These are phyloP conservation scores for Sporothrix humicola DNA, from an alignment of 2,329 filamentous ascomycete genomes.

Conservation along the genomic window DNA sequence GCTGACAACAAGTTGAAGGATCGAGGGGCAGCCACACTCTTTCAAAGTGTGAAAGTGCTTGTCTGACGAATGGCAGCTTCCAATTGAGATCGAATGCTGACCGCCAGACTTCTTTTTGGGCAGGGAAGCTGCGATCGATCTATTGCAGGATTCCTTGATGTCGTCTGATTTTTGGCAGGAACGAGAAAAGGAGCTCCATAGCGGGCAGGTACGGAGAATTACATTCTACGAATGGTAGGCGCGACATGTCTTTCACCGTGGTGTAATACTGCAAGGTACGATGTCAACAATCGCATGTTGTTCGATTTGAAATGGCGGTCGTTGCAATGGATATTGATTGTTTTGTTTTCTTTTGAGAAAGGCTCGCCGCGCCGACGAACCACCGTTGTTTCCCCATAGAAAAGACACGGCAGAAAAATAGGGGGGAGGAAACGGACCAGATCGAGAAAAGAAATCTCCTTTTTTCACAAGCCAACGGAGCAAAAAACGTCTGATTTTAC, in stretches of 20 bases:
- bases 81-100: neutral
- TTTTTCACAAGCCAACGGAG: slow-evolving; percentile 24
- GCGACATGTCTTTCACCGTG: too few relatives aligned
- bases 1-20: neutral
- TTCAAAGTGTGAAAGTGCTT: neutral
- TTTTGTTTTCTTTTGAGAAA: neutral
- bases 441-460: neutral
- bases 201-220: neutral
- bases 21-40: neutral
- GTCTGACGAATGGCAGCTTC: slow-evolving; percentile 1
- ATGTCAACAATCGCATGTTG: neutral
- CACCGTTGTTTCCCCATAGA: neutral
- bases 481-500: slow-evolving; percentile 33
- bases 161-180: slow-evolving; percentile 5
- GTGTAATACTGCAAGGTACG: too few relatives aligned
- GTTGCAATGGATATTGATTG: slow-evolving; percentile 11
- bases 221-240: neutral
- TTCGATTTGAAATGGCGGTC: slow-evolving; percentile 9
- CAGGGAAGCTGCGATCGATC: neutral
- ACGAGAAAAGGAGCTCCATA: too few relatives aligned
- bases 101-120: neutral
- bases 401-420: neutral
- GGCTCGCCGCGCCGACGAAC: neutral
- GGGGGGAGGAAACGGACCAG: slow-evolving; percentile 4
- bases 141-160: neutral